Percentiles rank a stretch among this genome's conserved stretches.
Evolutionary conservation across 139 green algal genomes (phyloP).

Genomic region (Tetradesmus lagerheimii): DNA sequence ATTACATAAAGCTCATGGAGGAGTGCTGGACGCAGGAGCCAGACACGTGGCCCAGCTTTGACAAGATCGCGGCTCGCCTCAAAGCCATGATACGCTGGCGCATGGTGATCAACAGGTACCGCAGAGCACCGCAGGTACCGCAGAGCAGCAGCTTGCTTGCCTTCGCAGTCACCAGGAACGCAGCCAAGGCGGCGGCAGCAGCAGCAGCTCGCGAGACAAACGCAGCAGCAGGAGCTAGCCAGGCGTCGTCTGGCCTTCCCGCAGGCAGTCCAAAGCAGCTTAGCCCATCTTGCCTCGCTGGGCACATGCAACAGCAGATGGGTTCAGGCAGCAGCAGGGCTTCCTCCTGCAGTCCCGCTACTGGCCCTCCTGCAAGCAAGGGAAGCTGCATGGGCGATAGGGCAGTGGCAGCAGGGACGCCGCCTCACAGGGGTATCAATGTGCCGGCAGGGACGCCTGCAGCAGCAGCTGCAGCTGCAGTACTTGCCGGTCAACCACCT

Average conservation of each 20-base stretch:
- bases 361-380: background rate
- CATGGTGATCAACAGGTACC: background rate
- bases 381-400: background rate
- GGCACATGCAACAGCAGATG: background rate
- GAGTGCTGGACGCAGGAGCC: slow-evolving; percentile 35
- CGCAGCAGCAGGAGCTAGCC: background rate
- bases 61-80: slow-evolving; percentile 28
- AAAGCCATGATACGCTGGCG: slow-evolving; percentile 42
- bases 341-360: background rate
- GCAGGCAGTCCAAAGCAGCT: background rate
- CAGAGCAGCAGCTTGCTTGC: background rate
- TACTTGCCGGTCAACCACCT: background rate
- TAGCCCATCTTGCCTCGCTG: background rate
- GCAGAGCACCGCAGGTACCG: no score
- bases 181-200: background rate
- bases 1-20: slow-evolving; percentile 36
- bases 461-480: background rate
- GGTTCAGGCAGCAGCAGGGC: background rate
- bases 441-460: background rate
- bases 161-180: background rate
- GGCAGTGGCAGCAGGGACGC: background rate
- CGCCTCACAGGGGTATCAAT: background rate
- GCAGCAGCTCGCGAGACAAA: background rate
- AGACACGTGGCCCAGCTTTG: slow-evolving; percentile 7
- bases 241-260: background rate